Percentiles rank a stretch among this genome's conserved stretches.
Conservation (phyloP, 805 yeast genomes). For the Danielozyma ontarioensis region DNA sequence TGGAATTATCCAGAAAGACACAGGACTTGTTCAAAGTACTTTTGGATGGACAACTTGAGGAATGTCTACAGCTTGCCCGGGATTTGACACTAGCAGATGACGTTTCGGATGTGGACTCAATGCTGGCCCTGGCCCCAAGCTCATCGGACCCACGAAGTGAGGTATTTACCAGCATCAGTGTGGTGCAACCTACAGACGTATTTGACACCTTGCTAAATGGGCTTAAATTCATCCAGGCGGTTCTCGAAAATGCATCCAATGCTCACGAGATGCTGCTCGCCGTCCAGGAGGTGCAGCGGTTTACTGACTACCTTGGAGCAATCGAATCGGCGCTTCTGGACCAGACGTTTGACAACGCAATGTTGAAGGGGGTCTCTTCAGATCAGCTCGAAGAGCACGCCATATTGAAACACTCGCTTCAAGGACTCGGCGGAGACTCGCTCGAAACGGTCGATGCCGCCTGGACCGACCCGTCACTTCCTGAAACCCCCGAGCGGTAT, state of each 20-base stretch:
- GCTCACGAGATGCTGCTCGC: no score
- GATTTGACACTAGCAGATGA: constrained; percentile 12
- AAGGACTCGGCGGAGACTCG: constrained; percentile 22
- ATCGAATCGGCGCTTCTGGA: no score
- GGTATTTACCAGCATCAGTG: constrained; percentile 16
- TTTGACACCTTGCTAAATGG: constrained; percentile 27
- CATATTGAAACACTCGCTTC: constrained; percentile 22
- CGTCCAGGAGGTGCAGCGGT: no score
- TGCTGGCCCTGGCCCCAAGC: no score
- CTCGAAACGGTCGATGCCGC: no score
- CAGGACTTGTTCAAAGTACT: constrained; percentile 19
- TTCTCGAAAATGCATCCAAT: constrained; percentile 21
- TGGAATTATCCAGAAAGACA: constrained; percentile 12
- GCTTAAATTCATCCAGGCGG: constrained; percentile 23
- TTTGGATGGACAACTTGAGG: constrained; percentile 19
- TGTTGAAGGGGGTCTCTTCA: constrained; percentile 18
- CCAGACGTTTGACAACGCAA: no score
- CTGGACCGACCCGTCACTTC: constrained; percentile 30
- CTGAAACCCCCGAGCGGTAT: constrained; percentile 29
- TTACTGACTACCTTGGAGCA: no score
- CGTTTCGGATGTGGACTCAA: constrained; percentile 1
- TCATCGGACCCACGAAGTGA: no score
- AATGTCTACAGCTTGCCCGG: constrained; percentile 20
- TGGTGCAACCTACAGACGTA: constrained; percentile 31
- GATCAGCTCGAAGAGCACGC: constrained; percentile 25